Conservation (phyloP, 1,284 basidiomycete species). For the Ceratobasidium sp. region DNA sequence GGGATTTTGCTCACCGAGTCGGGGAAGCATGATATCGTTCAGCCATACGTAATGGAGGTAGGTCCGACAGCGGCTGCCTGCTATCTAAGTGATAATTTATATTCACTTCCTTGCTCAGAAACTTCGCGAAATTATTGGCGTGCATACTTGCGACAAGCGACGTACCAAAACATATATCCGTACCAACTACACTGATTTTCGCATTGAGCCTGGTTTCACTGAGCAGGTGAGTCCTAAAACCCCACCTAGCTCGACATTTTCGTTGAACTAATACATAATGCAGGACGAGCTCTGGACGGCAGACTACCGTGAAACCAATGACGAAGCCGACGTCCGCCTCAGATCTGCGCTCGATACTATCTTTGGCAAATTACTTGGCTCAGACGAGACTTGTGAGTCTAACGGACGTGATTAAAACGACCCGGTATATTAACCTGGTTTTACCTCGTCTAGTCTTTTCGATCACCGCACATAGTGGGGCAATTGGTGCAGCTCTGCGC, state of each 20-base stretch:
- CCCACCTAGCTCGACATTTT: background rate
- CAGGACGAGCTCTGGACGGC: slow-evolving; percentile 72
- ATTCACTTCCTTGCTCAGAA: slow-evolving; percentile 56
- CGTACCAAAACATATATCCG: slow-evolving; percentile 65
- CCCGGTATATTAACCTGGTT: slow-evolving; percentile 42
- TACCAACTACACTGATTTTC: slow-evolving; percentile 67
- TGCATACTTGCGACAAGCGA: slow-evolving; percentile 80
- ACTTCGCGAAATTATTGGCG: slow-evolving; percentile 73
- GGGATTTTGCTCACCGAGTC: slow-evolving; percentile 52
- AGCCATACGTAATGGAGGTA: slow-evolving; percentile 66
- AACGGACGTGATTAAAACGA: background rate
- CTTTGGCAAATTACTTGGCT: slow-evolving; percentile 59
- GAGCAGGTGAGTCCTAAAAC: slow-evolving; percentile 60
- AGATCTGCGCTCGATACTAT: slow-evolving; percentile 68
- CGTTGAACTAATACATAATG: background rate
- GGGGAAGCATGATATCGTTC: slow-evolving; percentile 47
- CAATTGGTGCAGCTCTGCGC: slow-evolving; percentile 19
- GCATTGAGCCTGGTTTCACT: slow-evolving; percentile 71
- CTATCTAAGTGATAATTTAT: background rate
- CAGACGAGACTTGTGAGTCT: slow-evolving; percentile 62
- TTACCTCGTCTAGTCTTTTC: slow-evolving; percentile 52
- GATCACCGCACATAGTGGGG: slow-evolving; percentile 58
- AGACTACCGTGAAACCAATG: slow-evolving; percentile 71
- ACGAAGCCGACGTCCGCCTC: slow-evolving; percentile 64
- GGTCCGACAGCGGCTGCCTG: slow-evolving; percentile 13